phyloP scores from a whole-genome alignment of 805 yeast species.

The Saturnispora hagleri region DNA sequence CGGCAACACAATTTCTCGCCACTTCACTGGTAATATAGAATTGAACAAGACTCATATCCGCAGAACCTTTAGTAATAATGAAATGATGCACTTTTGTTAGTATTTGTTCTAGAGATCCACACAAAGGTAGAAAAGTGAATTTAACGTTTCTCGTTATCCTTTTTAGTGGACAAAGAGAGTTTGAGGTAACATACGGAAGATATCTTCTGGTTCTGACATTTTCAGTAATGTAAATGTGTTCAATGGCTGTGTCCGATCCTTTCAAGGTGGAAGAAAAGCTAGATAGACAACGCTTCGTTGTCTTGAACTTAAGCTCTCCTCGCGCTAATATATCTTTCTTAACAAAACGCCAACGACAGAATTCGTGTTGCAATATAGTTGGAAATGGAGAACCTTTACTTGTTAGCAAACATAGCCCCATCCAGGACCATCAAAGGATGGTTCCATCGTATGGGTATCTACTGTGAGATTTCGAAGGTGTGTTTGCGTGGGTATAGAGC shows the following conservation, averaged over 20 bases:
- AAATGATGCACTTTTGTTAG: slow-evolving; percentile 1
- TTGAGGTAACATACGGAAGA: slow-evolving; percentile 17
- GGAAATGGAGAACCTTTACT: neutral
- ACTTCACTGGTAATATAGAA: slow-evolving; percentile 86
- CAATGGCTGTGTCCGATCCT: neutral
- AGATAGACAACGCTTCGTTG: neutral
- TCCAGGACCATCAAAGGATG: neutral
- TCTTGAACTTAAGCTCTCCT: neutral
- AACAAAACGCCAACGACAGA: neutral
- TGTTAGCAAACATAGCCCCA: neutral
- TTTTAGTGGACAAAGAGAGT: neutral
- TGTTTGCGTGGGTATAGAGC: slow-evolving; percentile 64
- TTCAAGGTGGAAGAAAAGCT: neutral
- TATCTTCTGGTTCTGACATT: slow-evolving; percentile 13
- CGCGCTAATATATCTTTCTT: neutral
- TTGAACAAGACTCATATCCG: slow-evolving; percentile 94
- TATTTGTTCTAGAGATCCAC: neutral
- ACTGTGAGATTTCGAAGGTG: neutral
- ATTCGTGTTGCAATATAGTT: neutral
- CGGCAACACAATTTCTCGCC: slow-evolving; percentile 75
- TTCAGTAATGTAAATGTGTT: neutral
- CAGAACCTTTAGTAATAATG: slow-evolving; percentile 52
- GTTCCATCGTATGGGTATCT: neutral
- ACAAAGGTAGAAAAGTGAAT: neutral
- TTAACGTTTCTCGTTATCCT: neutral